Evolutionary conservation across 2,329 filamentous ascomycete species (phyloP), one percentile per base, ranked within the genome.

Genomic region (Aspergillus vadensis): DNA sequence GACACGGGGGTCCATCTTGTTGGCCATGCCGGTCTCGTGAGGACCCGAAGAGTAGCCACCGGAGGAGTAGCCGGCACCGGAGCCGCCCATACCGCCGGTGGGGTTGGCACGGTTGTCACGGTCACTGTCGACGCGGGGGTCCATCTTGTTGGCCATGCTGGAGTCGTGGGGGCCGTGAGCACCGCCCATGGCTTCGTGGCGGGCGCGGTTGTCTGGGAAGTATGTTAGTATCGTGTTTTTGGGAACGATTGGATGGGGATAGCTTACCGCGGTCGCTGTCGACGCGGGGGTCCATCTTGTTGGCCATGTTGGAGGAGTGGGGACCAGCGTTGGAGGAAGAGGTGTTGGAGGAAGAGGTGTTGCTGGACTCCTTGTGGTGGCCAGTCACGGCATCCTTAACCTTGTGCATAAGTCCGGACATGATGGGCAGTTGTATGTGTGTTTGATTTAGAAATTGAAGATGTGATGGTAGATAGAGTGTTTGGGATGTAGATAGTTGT

Each of bases 401-500:
- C 63, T 81, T 82, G 68, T 81, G 74, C 58, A 80, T 68, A 57
- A 79, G 71, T 52, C 65, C 64, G 57, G 78, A 79, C 79, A 81
- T 81, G 57, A 58, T 74, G 76, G 41, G 41, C 41, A 44, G 5
- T 44, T 4, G 21, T 53, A 23, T 21, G 30, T 58, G 36, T 21
- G 19, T 14, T 39, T 32, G 5, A 5, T 38, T 48, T 25, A 21
- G 17, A 51, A 36, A 32, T n/a, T 52, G 25, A 58, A 8, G 30
- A 5, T 15, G 15, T 9, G 8, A 10, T 32, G 4, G 30, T 50
- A 19, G 25, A 27, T 50, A 17, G 23, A 17, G 19, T 14, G 5
- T 23, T 32, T 12, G 12, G 9, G 14, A 12, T 15, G 5, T 9
- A 15, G 12, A n/a, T 39, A 21, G 17, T 41, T 30, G 12, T 43